phyloP scores from a whole-genome alignment of 2,329 filamentous ascomycete genomes.

The Cladobotryum mycophilum region DNA sequence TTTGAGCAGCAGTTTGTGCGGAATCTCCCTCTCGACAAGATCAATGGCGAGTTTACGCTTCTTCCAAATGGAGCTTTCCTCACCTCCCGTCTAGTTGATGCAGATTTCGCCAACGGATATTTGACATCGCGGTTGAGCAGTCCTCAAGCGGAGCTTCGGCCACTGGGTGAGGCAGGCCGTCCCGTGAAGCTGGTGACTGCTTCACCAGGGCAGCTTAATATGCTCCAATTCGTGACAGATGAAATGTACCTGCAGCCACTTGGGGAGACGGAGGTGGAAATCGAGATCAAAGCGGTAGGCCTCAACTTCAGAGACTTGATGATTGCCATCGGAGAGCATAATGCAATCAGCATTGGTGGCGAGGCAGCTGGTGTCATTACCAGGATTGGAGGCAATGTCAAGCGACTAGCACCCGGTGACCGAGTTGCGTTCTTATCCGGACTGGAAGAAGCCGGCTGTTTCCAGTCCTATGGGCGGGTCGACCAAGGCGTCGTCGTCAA shows the following conservation, averaged over 20 bases:
- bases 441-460: constrained; percentile 7
- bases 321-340: constrained; percentile 15
- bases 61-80: constrained; percentile 5
- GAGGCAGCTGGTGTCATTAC: constrained; percentile 21
- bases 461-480: constrained; percentile 2
- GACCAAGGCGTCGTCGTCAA: constrained; percentile 2
- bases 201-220: constrained; percentile 4
- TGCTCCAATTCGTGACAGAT: constrained; percentile 5
- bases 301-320: constrained; percentile 22
- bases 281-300: constrained; percentile 19
- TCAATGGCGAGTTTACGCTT: constrained; percentile 11
- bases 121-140: background rate
- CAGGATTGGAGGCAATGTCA: constrained; percentile 14
- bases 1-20: constrained; percentile 12
- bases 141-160: constrained; percentile 4
- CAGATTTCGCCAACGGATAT: constrained; percentile 6
- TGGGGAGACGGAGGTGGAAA: constrained; percentile 4
- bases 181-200: constrained; percentile 9
- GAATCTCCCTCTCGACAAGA: constrained; percentile 4
- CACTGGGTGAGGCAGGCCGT: constrained; percentile 10
- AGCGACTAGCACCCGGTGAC: constrained; percentile 19
- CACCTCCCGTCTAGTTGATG: constrained; percentile 7
- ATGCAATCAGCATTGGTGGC: constrained; percentile 8
- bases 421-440: constrained; percentile 17
- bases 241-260: constrained; percentile 2